Base-by-base conservation (phyloP, 495 filamentous ascomycete genomes). In the Hyaloscypha finlandica region DNA sequence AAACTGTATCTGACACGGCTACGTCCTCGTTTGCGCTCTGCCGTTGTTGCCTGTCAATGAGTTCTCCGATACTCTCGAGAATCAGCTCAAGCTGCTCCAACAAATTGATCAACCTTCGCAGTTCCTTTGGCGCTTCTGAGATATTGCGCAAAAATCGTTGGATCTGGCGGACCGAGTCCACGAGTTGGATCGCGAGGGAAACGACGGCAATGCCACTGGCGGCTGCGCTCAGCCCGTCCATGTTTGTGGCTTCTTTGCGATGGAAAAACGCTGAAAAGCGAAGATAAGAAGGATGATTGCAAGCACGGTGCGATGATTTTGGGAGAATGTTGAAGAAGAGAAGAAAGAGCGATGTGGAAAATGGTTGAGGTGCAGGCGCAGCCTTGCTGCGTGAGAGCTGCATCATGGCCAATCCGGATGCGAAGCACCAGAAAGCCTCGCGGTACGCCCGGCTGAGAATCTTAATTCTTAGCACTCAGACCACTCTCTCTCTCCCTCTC, bases 171-270 rank as follows among this genome's bases (percentile, higher is more conserved):
- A 80, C 65, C 8, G 74, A 61, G 19, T 67, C 61, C 6, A 74
- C 74, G 8, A 80, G 67, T 54, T 78, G 71, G 2, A 69, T 35
- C 8, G 69, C 69, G 2, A 77, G 63, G 29, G 77, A 76, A 0
- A 70, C 57, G 22, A 80, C 72, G 3, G 76, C 74, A 31, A 81
- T 78, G 19, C 71, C 75, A 59, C 78, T 80, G 14, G 77, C 75
- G n/a, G 75, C 78, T 37, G 71, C 65, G 25, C 71, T 70, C 20
- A 80, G 71, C 0, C 64, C 68, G 48, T 80, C 77, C n/a, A 76
- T 75, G 68, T 75, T 74, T 48, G 16, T 4, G 16, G 9, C 4
- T 19, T 19, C 16, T 19, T 14, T 48, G 9, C 42, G 6, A 48
- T 48, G 42, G 35, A 37, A 37, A 37, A 1, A 12, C 3, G 35